Evolutionary conservation across 805 yeast species (phyloP).

Genomic region (Candida xiaguanensis): DNA sequence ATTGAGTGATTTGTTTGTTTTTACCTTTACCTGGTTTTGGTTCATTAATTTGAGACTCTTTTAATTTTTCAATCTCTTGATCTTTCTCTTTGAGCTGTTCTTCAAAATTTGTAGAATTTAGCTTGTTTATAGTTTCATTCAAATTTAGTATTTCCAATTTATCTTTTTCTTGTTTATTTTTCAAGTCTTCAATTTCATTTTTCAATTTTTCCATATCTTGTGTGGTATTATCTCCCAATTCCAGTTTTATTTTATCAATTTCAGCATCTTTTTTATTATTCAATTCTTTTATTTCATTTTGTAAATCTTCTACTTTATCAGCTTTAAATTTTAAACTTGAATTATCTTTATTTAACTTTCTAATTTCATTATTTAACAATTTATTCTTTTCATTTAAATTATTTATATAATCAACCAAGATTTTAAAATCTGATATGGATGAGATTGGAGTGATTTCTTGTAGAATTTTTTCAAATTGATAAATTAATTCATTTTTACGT

Average conservation of each 20-base stretch:
- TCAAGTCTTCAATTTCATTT: slow-evolving; percentile 7
- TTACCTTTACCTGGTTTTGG: slow-evolving; percentile 2
- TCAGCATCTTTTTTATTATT: neutral
- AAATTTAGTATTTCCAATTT: neutral
- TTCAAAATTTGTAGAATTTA: slow-evolving; percentile 12
- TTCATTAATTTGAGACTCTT: neutral
- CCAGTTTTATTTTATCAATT: neutral
- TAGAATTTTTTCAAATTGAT: slow-evolving; percentile 62
- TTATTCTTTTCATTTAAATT: slow-evolving; percentile 58
- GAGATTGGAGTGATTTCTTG: slow-evolving; percentile 80
- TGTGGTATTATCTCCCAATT: slow-evolving; percentile 1
- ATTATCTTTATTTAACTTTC: slow-evolving; percentile 38
- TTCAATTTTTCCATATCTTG: slow-evolving; percentile 10
- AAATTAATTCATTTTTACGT: slow-evolving; percentile 56
- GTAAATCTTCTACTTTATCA: slow-evolving; percentile 8
- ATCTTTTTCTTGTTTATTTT: slow-evolving; percentile 13
- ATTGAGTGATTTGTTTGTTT: slow-evolving; percentile 1
- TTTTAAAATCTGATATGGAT: slow-evolving; percentile 67
- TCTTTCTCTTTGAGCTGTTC: slow-evolving; percentile 5
- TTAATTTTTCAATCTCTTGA: slow-evolving; percentile 11
- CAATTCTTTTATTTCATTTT: slow-evolving; percentile 2
- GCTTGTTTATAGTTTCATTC: neutral
- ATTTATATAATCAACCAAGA: slow-evolving; percentile 64
- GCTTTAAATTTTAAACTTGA: slow-evolving; percentile 13
- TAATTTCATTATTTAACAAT: slow-evolving; percentile 63